A percentile compares a stretch with the other conserved stretches of the same genome.
Evolutionary conservation across 495 filamentous ascomycete species (phyloP).

Genomic region (Lasiosphaeriaceae sp.): DNA sequence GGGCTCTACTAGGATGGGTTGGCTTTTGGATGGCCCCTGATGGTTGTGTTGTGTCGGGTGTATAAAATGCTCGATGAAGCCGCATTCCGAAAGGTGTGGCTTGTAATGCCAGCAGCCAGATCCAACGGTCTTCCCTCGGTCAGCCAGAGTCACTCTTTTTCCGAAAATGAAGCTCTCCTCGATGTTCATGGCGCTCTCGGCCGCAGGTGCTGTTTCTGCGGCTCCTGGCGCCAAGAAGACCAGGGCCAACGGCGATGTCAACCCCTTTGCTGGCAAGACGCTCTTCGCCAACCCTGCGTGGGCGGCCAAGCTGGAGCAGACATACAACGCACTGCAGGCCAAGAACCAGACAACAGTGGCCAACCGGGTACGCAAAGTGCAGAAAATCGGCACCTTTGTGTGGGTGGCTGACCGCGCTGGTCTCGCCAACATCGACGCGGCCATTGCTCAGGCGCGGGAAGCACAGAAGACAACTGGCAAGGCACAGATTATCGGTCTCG

Average conservation of each 20-base stretch:
- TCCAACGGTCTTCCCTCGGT: no score
- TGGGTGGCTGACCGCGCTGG: conserved; percentile 41
- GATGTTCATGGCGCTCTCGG: conserved; percentile 10
- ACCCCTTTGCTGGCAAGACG: conserved; percentile 51
- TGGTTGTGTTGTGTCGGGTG: no score
- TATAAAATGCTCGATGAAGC: no score
- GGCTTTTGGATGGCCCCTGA: no score
- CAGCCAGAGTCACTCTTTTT: no score
- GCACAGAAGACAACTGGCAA: conserved; percentile 41
- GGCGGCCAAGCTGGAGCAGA: conserved; percentile 46
- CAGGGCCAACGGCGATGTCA: conserved; percentile 17
- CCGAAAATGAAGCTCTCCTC: no score
- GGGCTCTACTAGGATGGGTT: no score
- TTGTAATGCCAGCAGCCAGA: no score
- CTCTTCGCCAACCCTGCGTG: conserved; percentile 54
- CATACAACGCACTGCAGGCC: conserved; percentile 42
- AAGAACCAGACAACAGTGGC: conserved; percentile 34
- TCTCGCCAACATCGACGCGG: conserved; percentile 42
- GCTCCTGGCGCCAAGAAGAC: no score
- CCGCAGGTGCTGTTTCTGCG: not conserved
- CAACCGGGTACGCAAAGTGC: conserved; percentile 37
- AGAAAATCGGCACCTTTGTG: conserved; percentile 52
- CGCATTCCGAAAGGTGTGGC: no score
- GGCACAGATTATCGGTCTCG: conserved; percentile 46
- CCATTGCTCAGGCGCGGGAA: conserved; percentile 44